These are phyloP conservation scores for Pythium aristosporum DNA, from an alignment of 352 stramenopile genomes.

Conservation along the genomic window DNA sequence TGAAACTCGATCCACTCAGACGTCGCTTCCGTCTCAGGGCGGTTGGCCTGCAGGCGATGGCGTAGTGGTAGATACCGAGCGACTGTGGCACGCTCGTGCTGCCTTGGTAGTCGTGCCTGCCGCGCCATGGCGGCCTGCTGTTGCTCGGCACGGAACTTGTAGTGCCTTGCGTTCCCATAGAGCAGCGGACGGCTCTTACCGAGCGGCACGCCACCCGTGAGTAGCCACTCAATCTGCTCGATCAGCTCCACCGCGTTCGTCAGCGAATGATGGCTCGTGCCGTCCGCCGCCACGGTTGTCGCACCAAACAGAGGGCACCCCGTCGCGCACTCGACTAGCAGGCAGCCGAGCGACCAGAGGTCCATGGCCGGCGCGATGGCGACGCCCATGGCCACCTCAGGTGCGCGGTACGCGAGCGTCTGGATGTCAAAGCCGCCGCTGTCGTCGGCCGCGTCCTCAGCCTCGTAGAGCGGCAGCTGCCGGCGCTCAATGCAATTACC, in stretches of 20 bases:
- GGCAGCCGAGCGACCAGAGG: slow-evolving; percentile 78
- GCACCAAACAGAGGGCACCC: slow-evolving; percentile 57
- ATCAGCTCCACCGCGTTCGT: slow-evolving; percentile 12
- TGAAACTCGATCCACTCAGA: slow-evolving; percentile 36
- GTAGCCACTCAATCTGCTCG: slow-evolving; percentile 24
- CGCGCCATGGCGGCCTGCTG: no score
- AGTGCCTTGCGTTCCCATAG: slow-evolving; percentile 16
- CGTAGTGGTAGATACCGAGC: slow-evolving; percentile 19
- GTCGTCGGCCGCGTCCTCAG: slow-evolving; percentile 27
- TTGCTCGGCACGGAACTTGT: slow-evolving; percentile 13
- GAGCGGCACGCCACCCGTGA: slow-evolving; percentile 20
- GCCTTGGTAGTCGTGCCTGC: neutral
- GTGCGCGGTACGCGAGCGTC: slow-evolving; percentile 69
- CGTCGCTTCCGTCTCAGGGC: slow-evolving; percentile 14
- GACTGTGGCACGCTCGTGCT: neutral
- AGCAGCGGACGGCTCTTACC: slow-evolving; percentile 1
- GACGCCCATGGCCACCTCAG: slow-evolving; percentile 63
- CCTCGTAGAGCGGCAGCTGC: slow-evolving; percentile 38
- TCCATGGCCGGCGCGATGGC: slow-evolving; percentile 62
- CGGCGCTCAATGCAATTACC: slow-evolving; percentile 62
- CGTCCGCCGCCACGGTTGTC: neutral
- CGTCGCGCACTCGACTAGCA: slow-evolving; percentile 61
- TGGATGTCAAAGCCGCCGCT: slow-evolving; percentile 63
- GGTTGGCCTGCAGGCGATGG: slow-evolving; percentile 35
- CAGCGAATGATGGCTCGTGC: slow-evolving; percentile 3